phyloP scores from a whole-genome alignment of 305 asterid species.

The Plantago coronopus region DNA sequence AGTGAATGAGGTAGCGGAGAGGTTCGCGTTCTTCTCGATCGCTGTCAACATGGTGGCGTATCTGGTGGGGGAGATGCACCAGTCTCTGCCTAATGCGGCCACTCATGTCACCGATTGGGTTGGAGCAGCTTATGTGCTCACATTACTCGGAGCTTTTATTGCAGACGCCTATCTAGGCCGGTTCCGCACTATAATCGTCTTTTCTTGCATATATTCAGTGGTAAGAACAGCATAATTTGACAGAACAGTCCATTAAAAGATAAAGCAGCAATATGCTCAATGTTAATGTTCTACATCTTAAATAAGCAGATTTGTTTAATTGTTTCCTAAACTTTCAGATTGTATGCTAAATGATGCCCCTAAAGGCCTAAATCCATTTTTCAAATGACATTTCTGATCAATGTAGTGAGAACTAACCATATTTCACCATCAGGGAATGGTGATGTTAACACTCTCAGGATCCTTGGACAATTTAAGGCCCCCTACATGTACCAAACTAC shows the following conservation, averaged over 20 bases:
- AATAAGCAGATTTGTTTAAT: no score
- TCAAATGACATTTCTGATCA: background rate
- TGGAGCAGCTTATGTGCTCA: constrained; percentile 62
- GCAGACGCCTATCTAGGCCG: constrained; percentile 70
- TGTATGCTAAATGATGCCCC: background rate
- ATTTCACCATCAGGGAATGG: constrained; percentile 44
- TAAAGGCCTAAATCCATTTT: background rate
- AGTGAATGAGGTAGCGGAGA: constrained; percentile 71
- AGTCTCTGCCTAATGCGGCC: constrained; percentile 51
- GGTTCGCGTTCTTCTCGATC: constrained; percentile 53
- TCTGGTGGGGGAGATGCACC: constrained; percentile 51
- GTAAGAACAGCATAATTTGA: constrained; percentile 26
- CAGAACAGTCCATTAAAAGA: background rate
- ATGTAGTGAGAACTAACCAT: background rate
- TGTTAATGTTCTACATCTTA: no score
- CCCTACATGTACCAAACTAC: constrained; percentile 37
- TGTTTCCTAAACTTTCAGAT: no score
- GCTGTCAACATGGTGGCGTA: constrained; percentile 62
- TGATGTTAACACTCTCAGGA: constrained; percentile 52
- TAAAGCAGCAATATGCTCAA: no score
- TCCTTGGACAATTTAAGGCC: constrained; percentile 50
- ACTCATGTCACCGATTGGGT: constrained; percentile 66
- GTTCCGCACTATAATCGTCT: constrained; percentile 45
- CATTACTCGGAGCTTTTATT: constrained; percentile 55
- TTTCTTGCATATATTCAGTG: constrained; percentile 52